Percentiles rank a stretch among this genome's conserved stretches.
These are phyloP conservation scores for Kondoa malvinella DNA, from an alignment of 768 basidiomycete species.

Conservation along the genomic window DNA sequence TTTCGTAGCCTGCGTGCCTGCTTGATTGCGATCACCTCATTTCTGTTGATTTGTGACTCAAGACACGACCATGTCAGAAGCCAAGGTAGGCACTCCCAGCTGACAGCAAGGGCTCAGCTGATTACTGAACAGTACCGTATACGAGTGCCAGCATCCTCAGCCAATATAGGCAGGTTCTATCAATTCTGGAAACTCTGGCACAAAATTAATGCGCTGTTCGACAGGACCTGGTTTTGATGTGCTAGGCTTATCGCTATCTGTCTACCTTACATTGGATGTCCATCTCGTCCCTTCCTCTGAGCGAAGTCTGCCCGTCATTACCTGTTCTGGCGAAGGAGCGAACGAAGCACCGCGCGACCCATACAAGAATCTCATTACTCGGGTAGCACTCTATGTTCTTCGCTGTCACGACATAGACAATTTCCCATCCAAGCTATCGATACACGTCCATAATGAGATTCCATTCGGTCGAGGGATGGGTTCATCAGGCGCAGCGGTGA, in stretches of 20 bases:
- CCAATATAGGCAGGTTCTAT: not conserved
- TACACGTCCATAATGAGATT: conserved; percentile 78
- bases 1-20: too few relatives aligned
- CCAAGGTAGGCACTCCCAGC: not conserved
- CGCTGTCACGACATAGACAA: conserved; percentile 59
- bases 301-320: conserved; percentile 41
- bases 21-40: too few relatives aligned
- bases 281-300: conserved; percentile 34
- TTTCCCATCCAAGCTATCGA: conserved; percentile 49
- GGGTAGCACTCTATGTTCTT: conserved; percentile 93
- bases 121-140: not conserved
- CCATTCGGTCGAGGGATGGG: conserved; percentile 95
- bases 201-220: not conserved
- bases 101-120: not conserved
- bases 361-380: conserved; percentile 92
- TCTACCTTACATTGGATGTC: conserved; percentile 61
- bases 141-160: conserved; percentile 2
- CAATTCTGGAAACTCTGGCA: not conserved
- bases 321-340: conserved; percentile 75
- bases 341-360: conserved; percentile 79
- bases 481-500: conserved; percentile 96
- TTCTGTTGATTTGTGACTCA: not conserved
- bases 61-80: not conserved
- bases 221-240: conserved; percentile 43
- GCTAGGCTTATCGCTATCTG: conserved; percentile 87